Percentiles rank a stretch among this genome's conserved stretches.
Conservation (phyloP, 179 eudicot genomes). For the Dionaea muscipula region DNA sequence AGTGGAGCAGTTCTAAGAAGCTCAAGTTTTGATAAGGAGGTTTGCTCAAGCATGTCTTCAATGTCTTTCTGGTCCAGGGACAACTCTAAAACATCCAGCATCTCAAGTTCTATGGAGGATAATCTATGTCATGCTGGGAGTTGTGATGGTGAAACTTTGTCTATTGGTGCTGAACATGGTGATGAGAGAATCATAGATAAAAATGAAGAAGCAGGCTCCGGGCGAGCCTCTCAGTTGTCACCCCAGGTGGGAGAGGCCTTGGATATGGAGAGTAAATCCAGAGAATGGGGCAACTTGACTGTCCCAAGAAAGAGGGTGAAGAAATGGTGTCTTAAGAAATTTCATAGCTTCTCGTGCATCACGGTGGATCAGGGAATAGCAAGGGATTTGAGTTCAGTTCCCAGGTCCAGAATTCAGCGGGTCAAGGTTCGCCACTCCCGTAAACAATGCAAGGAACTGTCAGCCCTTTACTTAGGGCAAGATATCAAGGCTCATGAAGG, state of each 20-base stretch:
- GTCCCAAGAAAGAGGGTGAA: conserved; percentile 27
- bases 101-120: conserved; percentile 15
- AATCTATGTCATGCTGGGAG: conserved; percentile 19
- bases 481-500: conserved; percentile 68
- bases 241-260: conserved; percentile 18
- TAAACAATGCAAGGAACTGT: conserved; percentile 56
- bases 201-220: conserved; percentile 11
- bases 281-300: conserved; percentile 11
- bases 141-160: conserved; percentile 13
- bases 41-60: conserved; percentile 38
- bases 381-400: neutral
- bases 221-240: conserved; percentile 17
- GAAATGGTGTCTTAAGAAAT: conserved; percentile 40
- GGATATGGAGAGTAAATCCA: neutral
- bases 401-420: conserved; percentile 15
- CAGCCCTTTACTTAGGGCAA: conserved; percentile 54
- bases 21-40: conserved; percentile 23
- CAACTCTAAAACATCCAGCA: conserved; percentile 18
- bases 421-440: conserved; percentile 35
- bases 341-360: conserved; percentile 42
- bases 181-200: conserved; percentile 7
- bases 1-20: conserved; percentile 30
- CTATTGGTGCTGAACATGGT: conserved; percentile 15
- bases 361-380: conserved; percentile 13
- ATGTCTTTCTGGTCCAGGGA: conserved; percentile 27